Evolutionary conservation across 2,329 filamentous ascomycete genomes (phyloP).

Genomic region (Fusarium staphyleae): DNA sequence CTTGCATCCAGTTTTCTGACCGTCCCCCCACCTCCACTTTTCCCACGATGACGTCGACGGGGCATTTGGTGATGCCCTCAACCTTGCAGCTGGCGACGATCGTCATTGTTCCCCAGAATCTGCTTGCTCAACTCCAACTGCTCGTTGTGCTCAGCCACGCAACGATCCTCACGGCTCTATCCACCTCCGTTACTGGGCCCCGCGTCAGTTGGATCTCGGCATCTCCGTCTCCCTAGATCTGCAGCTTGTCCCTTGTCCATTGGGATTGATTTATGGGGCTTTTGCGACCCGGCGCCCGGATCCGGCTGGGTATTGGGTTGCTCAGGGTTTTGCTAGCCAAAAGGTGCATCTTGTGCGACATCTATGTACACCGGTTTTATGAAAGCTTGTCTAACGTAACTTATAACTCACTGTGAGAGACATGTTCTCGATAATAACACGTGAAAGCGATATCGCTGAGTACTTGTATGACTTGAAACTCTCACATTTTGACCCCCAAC

Average conservation of each 20-base stretch:
- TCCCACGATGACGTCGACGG: conserved; percentile 29
- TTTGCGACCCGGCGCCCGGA: background rate
- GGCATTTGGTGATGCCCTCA: conserved; percentile 26
- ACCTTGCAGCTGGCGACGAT: conserved; percentile 25
- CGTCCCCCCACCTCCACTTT: conserved; percentile 17
- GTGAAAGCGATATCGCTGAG: background rate
- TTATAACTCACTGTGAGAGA: too few relatives aligned
- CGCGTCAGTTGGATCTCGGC: conserved; percentile 21
- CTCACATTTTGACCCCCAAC: conserved; percentile 11
- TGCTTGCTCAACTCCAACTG: conserved; percentile 5
- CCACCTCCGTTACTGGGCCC: conserved; percentile 10
- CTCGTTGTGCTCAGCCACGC: conserved; percentile 3
- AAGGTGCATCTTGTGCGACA: background rate
- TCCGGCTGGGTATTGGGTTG: conserved; percentile 15
- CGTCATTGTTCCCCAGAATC: conserved; percentile 22
- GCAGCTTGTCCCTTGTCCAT: conserved; percentile 6
- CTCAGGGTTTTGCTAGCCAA: conserved; percentile 6
- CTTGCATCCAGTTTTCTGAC: conserved; percentile 25
- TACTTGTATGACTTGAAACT: conserved; percentile 14
- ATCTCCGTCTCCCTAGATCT: conserved; percentile 29
- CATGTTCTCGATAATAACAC: too few relatives aligned
- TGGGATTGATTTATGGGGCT: background rate
- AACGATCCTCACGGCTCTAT: background rate
- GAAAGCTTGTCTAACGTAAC: too few relatives aligned
- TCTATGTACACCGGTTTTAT: too few relatives aligned